Evolutionary conservation across 768 basidiomycete genomes (phyloP).

Genomic region (Boletus sp.): DNA sequence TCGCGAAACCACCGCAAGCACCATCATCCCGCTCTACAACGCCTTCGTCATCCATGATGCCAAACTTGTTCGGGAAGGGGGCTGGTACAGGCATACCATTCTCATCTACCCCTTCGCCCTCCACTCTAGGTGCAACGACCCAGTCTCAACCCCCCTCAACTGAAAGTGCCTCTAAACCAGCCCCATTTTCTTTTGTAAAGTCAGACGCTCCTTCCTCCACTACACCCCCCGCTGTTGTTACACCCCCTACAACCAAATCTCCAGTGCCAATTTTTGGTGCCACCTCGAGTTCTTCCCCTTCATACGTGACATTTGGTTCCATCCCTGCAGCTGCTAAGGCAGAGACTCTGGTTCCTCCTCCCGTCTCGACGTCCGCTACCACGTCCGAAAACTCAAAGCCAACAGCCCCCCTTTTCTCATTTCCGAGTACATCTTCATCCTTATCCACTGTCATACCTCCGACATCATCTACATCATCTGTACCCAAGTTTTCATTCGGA

Average conservation of each 20-base stretch:
- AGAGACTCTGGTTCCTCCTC: background rate
- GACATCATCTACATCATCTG: slow-evolving; percentile 8
- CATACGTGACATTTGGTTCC: slow-evolving; percentile 5
- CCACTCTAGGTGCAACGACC: slow-evolving; percentile 1
- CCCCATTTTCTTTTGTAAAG: slow-evolving; percentile 14
- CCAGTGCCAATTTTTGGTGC: slow-evolving; percentile 21
- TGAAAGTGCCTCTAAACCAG: slow-evolving; percentile 11
- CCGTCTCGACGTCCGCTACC: background rate
- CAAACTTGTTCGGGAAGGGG: slow-evolving; percentile 35
- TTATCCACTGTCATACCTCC: slow-evolving; percentile 1
- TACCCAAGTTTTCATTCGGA: slow-evolving; percentile 28
- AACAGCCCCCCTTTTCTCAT: slow-evolving; percentile 20
- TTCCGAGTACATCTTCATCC: slow-evolving; percentile 14
- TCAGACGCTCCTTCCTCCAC: slow-evolving; percentile 23
- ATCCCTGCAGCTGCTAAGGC: slow-evolving; percentile 8
- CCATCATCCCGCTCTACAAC: slow-evolving; percentile 1
- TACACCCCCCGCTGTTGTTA: slow-evolving; percentile 13
- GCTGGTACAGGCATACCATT: slow-evolving; percentile 4
- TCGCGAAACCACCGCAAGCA: slow-evolving; percentile 14
- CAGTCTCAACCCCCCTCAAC: slow-evolving; percentile 9
- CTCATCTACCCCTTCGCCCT: slow-evolving; percentile 4
- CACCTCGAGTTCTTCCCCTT: slow-evolving; percentile 1
- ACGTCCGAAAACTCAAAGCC: slow-evolving; percentile 10
- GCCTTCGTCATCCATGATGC: slow-evolving; percentile 11
- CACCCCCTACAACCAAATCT: slow-evolving; percentile 4